phyloP scores from a whole-genome alignment of 257 asterid genomes.

The Henckelia pumila region DNA sequence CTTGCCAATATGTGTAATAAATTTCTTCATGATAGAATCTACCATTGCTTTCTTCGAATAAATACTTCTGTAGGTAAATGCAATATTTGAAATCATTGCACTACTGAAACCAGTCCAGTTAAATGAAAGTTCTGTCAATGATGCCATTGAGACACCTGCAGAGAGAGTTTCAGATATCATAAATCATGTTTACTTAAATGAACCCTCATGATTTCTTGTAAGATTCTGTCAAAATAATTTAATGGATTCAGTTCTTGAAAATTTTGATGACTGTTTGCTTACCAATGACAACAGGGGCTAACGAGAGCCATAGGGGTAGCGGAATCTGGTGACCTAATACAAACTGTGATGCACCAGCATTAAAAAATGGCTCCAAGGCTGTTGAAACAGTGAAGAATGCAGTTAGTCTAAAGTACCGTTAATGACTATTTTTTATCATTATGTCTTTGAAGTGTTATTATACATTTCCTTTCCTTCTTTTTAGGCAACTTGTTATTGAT shows the following conservation, averaged over 20 bases:
- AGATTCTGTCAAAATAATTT: too few relatives aligned
- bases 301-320: constrained; percentile 49
- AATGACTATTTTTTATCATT: too few relatives aligned
- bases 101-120: constrained; percentile 64
- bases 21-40: background rate
- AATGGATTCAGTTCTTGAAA: background rate
- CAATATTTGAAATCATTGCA: constrained; percentile 61
- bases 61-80: constrained; percentile 64
- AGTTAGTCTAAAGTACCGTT: background rate
- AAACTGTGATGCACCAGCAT: constrained; percentile 63
- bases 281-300: constrained; percentile 61
- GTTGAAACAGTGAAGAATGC: constrained; percentile 9
- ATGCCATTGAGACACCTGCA: constrained; percentile 62
- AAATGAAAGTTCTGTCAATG: constrained; percentile 59
- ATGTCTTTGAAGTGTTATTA: too few relatives aligned
- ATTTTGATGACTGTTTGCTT: constrained; percentile 2
- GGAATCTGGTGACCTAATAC: constrained; percentile 56
- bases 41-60: constrained; percentile 74
- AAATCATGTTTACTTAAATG: too few relatives aligned
- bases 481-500: too few relatives aligned
- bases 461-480: too few relatives aligned
- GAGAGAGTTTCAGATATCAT: constrained; percentile 1
- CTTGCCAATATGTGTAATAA: background rate
- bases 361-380: constrained; percentile 67
- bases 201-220: background rate